phyloP scores from a whole-genome alignment of 2,329 filamentous ascomycete genomes.

The Arthrobotrys iridis region DNA sequence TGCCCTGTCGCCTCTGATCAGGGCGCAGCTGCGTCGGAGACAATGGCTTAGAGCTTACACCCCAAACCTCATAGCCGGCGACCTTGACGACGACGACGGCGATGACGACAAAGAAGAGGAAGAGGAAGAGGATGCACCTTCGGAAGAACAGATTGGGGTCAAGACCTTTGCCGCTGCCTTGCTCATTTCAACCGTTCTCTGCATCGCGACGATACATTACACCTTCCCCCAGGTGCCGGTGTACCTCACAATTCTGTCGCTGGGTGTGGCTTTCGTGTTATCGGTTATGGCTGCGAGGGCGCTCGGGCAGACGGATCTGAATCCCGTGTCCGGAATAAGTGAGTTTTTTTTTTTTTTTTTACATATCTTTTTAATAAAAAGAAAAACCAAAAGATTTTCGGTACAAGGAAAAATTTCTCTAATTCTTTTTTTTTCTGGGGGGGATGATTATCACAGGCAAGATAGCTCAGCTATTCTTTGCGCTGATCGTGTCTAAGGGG shows the following conservation, averaged over 20 bases:
- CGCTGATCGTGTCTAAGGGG: slow-evolving; percentile 81
- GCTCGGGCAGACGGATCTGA: slow-evolving; percentile 64
- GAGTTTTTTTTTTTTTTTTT: too few species aligned
- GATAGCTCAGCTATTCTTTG: slow-evolving; percentile 94
- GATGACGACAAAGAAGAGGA: slow-evolving; percentile 59
- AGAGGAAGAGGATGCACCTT: slow-evolving; percentile 79
- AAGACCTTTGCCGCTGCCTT: slow-evolving; percentile 79
- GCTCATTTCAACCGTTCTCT: slow-evolving; percentile 78
- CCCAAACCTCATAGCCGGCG: slow-evolving; percentile 7
- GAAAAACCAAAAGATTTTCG: too few species aligned
- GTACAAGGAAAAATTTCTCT: too few species aligned
- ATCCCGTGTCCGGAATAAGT: slow-evolving; percentile 50
- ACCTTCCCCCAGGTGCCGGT: slow-evolving; percentile 88
- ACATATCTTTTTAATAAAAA: too few species aligned
- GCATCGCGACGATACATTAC: slow-evolving; percentile 80
- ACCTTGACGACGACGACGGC: slow-evolving; percentile 53
- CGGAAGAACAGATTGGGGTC: slow-evolving; percentile 80
- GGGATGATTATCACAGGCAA: slow-evolving; percentile 80
- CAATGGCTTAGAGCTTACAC: slow-evolving; percentile 2
- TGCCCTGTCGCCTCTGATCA: slow-evolving; percentile 9
- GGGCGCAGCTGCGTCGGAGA: not conserved
- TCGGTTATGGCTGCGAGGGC: slow-evolving; percentile 79
- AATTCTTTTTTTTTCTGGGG: slow-evolving; percentile 67
- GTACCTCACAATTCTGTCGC: slow-evolving; percentile 78
- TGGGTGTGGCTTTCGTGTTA: slow-evolving; percentile 82